Conservation (phyloP, 495 filamentous ascomycete species). For the Cercophora samala region DNA sequence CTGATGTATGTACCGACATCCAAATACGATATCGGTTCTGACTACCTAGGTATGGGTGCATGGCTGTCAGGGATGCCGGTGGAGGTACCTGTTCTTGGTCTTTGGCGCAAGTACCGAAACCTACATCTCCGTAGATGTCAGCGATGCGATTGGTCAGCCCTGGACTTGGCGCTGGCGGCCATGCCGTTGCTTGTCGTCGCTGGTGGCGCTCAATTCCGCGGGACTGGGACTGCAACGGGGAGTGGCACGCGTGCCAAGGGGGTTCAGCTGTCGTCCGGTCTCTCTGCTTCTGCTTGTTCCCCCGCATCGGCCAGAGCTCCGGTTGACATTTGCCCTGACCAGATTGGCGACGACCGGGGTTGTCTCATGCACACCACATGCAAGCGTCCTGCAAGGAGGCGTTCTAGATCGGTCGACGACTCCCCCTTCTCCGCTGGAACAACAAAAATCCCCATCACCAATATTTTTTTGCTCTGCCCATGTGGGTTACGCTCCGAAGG, state of each 20-base stretch:
- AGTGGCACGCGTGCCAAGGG: slow-evolving; percentile 1
- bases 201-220: slow-evolving; percentile 4
- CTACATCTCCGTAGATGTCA: background rate
- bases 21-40: background rate
- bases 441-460: background rate
- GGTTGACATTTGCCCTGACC: background rate
- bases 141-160: background rate
- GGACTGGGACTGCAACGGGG: slow-evolving; percentile 1
- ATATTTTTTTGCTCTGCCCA: background rate
- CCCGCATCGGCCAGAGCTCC: slow-evolving; percentile 2
- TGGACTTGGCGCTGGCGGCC: slow-evolving; percentile 7
- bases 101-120: slow-evolving; percentile 1
- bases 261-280: slow-evolving; percentile 5
- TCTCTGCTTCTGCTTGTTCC: background rate
- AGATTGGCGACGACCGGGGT: background rate
- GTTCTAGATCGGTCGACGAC: slow-evolving; percentile 9
- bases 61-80: background rate
- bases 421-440: background rate
- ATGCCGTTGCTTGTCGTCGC: background rate
- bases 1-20: too few species aligned
- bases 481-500: background rate
- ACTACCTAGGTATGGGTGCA: too few species aligned
- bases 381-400: background rate
- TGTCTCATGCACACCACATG: background rate
- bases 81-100: background rate